Conservation (phyloP, 176 grass and related monocot species). For the Lolium multiflorum region DNA sequence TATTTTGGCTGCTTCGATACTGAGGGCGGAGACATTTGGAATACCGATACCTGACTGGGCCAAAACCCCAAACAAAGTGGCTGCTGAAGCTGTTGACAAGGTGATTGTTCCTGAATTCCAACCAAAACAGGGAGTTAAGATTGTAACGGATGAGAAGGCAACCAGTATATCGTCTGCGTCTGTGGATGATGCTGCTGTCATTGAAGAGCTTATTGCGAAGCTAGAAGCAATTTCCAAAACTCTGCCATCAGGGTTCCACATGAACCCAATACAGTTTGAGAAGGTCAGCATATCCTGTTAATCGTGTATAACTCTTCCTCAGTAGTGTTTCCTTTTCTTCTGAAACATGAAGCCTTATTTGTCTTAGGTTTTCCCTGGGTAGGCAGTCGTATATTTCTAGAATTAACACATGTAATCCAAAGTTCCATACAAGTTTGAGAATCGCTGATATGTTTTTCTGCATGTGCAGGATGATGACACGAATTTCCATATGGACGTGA, state of each 20-base stretch:
- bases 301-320: not conserved
- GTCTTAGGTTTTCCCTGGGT: too few relatives aligned
- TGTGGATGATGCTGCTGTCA: conserved; percentile 79
- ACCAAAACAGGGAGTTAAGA: conserved; percentile 77
- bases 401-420: not conserved
- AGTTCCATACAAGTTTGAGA: conserved; percentile 12
- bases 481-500: conserved; percentile 95
- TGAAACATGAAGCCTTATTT: not conserved
- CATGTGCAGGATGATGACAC: conserved; percentile 85
- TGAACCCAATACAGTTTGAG: conserved; percentile 93
- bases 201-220: conserved; percentile 72
- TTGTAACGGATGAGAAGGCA: conserved; percentile 82
- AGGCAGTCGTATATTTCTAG: not conserved
- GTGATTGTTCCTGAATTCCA: conserved; percentile 77
- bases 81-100: conserved; percentile 72
- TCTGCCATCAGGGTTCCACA: conserved; percentile 66
- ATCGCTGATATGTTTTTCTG: not conserved
- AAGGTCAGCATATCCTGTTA: conserved; percentile 61
- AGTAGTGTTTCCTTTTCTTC: not conserved
- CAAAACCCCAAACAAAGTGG: conserved; percentile 62
- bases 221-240: conserved; percentile 68
- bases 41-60: conserved; percentile 74
- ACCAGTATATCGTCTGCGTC: conserved; percentile 72
- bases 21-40: conserved; percentile 84
- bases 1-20: conserved; percentile 70